phyloP scores from a whole-genome alignment of 331 rosid species.

The Pyrus hybrid region DNA sequence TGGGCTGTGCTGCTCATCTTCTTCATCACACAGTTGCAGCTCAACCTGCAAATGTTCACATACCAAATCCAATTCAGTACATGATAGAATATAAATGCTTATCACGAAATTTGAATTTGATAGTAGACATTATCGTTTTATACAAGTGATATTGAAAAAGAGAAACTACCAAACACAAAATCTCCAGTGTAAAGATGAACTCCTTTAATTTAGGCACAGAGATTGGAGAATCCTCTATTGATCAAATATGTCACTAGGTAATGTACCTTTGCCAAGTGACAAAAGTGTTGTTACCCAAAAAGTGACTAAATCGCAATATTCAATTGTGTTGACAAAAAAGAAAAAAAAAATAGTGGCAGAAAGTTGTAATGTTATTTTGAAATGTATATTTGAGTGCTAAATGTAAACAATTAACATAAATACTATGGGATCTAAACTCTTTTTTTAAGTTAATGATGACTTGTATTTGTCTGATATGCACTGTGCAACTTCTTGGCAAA shows the following conservation, averaged over 20 bases:
- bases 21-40: constrained; percentile 19
- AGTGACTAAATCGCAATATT: neutral
- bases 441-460: neutral
- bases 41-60: constrained; percentile 15
- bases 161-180: too few species aligned
- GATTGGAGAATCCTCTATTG: neutral
- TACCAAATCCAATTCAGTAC: neutral
- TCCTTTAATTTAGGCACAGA: neutral
- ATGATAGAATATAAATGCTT: neutral
- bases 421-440: neutral
- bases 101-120: neutral
- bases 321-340: neutral
- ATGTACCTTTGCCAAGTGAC: neutral
- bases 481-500: neutral
- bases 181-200: neutral
- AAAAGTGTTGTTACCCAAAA: neutral
- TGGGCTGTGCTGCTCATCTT: constrained; percentile 55
- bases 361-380: neutral
- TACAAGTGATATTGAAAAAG: neutral
- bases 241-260: neutral
- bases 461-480: constrained; percentile 14
- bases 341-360: neutral
- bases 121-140: neutral
- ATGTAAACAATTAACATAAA: neutral
- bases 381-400: neutral